Conservation (phyloP, 2,329 filamentous ascomycete species). For the Samsoniella hepiali region DNA sequence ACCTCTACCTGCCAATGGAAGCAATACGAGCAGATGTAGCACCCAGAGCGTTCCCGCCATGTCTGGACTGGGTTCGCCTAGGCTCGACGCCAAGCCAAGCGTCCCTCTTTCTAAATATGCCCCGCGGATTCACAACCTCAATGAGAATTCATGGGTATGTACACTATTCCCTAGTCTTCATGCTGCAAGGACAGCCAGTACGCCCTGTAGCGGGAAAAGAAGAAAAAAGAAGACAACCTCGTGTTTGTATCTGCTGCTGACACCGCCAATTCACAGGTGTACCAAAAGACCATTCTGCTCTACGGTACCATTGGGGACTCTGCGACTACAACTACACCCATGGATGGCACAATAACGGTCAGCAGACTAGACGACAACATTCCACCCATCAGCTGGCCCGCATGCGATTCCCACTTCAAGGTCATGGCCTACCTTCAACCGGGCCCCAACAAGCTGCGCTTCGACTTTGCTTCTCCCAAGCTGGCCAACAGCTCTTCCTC, state of each 20-base stretch:
- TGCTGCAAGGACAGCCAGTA: background rate
- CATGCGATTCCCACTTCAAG: constrained; percentile 87
- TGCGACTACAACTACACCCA: constrained; percentile 57
- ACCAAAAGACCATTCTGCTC: constrained; percentile 84
- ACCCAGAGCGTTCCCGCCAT: constrained; percentile 57
- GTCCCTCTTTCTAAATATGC: constrained; percentile 73
- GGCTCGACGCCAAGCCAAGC: constrained; percentile 51
- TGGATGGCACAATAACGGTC: constrained; percentile 78
- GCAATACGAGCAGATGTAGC: constrained; percentile 50
- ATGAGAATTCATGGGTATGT: constrained; percentile 81
- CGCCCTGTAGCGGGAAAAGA: background rate
- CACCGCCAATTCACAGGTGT: constrained; percentile 56
- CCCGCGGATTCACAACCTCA: constrained; percentile 73
- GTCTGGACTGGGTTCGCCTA: constrained; percentile 57
- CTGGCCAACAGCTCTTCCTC: constrained; percentile 65
- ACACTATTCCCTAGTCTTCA: background rate
- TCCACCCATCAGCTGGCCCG: constrained; percentile 80
- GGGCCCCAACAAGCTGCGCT: constrained; percentile 80
- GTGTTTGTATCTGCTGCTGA: background rate
- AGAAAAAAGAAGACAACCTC: background rate
- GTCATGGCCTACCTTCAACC: constrained; percentile 85
- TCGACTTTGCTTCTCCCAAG: constrained; percentile 85
- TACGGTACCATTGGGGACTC: constrained; percentile 78
- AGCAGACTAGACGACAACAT: constrained; percentile 82
- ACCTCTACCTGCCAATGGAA: constrained; percentile 31